Evolutionary conservation across 2,329 filamentous ascomycete genomes (phyloP).

Genomic region (Paracorniculantispora psalliotae): DNA sequence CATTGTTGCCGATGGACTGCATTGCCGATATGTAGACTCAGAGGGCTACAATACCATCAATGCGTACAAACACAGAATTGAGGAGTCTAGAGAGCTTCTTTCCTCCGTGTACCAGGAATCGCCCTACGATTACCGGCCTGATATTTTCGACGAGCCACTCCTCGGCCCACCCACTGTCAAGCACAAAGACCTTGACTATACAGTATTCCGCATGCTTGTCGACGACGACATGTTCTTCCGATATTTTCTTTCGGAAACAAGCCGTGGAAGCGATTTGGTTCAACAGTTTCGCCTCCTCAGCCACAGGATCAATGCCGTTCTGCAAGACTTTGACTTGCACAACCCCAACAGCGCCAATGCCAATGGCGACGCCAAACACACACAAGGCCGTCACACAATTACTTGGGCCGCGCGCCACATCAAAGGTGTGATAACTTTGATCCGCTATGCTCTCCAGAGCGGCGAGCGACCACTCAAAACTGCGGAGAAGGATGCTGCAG

Average conservation of each 20-base stretch:
- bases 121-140: slow-evolving; percentile 41
- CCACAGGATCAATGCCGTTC: slow-evolving; percentile 42
- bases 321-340: slow-evolving; percentile 38
- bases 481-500: slow-evolving; percentile 40
- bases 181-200: slow-evolving; percentile 42
- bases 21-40: slow-evolving; percentile 39
- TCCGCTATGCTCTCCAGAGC: slow-evolving; percentile 37
- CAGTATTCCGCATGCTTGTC: slow-evolving; percentile 49
- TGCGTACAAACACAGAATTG: slow-evolving; percentile 35
- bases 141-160: slow-evolving; percentile 39
- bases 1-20: slow-evolving; percentile 47
- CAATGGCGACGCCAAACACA: not conserved
- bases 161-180: slow-evolving; percentile 26
- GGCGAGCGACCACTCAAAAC: slow-evolving; percentile 32
- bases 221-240: slow-evolving; percentile 51
- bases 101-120: slow-evolving; percentile 37
- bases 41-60: slow-evolving; percentile 24
- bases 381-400: slow-evolving; percentile 27
- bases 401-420: slow-evolving; percentile 48
- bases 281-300: slow-evolving; percentile 45
- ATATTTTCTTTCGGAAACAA: slow-evolving; percentile 43
- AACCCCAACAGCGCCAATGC: slow-evolving; percentile 12
- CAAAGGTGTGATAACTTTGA: slow-evolving; percentile 35
- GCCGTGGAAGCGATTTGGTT: slow-evolving; percentile 39
- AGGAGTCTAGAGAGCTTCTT: slow-evolving; percentile 48